phyloP scores from a whole-genome alignment of 1,284 basidiomycete genomes.

The Acaromyces ingoldii region DNA sequence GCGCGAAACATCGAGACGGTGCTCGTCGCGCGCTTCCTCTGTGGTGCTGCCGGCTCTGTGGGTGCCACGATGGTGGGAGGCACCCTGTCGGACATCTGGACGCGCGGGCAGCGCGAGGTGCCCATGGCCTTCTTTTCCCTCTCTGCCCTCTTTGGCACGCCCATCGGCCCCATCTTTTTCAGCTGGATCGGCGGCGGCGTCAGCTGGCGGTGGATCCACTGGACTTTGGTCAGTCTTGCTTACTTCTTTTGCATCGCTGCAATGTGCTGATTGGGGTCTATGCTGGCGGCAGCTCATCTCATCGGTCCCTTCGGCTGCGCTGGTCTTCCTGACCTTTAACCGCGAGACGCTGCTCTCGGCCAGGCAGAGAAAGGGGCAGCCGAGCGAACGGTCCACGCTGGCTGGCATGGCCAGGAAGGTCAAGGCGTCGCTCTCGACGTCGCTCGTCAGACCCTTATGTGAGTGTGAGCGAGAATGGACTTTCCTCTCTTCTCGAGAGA shows the following conservation, averaged over 20 bases:
- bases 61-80: constrained; percentile 72
- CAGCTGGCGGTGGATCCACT: constrained; percentile 76
- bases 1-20: constrained; percentile 67
- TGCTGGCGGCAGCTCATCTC: constrained; percentile 48
- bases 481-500: too few relatives aligned
- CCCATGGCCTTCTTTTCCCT: constrained; percentile 58
- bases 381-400: too few relatives aligned
- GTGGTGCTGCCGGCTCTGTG: constrained; percentile 62
- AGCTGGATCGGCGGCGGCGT: constrained; percentile 66
- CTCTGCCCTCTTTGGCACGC: constrained; percentile 58
- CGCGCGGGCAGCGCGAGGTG: constrained; percentile 54
- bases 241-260: not conserved
- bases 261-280: not conserved
- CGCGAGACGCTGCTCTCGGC: constrained; percentile 24
- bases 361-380: too few relatives aligned
- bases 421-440: too few relatives aligned
- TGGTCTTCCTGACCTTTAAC: constrained; percentile 41
- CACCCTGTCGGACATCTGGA: constrained; percentile 57
- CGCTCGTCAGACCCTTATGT: too few relatives aligned
- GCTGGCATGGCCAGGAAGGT: too few relatives aligned
- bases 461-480: too few relatives aligned
- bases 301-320: constrained; percentile 14
- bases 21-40: constrained; percentile 64
- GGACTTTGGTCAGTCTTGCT: constrained; percentile 52
- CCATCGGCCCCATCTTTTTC: constrained; percentile 61